Conservation (phyloP, 495 filamentous ascomycete genomes). For the Endocarpon pusillum region DNA sequence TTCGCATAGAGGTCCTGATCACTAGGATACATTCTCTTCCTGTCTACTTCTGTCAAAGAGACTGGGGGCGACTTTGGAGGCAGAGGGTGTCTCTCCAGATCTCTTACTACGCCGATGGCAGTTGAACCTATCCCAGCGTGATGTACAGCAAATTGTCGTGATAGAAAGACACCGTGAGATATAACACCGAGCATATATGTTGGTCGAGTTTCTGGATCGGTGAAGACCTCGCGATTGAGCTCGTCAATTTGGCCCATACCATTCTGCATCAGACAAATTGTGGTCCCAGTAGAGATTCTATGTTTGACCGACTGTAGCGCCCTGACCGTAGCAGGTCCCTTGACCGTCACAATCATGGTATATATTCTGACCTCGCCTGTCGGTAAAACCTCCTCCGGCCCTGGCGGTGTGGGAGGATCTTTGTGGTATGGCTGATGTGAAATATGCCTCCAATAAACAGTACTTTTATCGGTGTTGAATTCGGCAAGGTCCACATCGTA, state of each 20-base stretch:
- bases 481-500: slow-evolving; percentile 26
- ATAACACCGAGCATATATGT: slow-evolving; percentile 60
- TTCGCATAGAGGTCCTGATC: neutral
- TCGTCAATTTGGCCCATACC: slow-evolving; percentile 69
- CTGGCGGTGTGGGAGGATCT: slow-evolving; percentile 1
- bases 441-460: neutral
- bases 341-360: slow-evolving; percentile 58
- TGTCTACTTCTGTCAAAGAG: neutral
- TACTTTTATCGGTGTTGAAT: no score
- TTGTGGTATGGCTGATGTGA: no score
- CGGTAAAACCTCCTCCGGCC: slow-evolving; percentile 2
- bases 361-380: slow-evolving; percentile 37
- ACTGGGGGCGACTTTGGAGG: neutral
- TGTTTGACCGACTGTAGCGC: slow-evolving; percentile 41
- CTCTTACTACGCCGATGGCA: slow-evolving; percentile 29
- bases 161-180: slow-evolving; percentile 42
- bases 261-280: slow-evolving; percentile 66
- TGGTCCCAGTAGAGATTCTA: slow-evolving; percentile 53
- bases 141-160: slow-evolving; percentile 38
- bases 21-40: neutral
- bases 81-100: neutral
- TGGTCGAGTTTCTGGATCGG: slow-evolving; percentile 43
- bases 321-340: slow-evolving; percentile 35
- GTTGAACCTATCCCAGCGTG: slow-evolving; percentile 49
- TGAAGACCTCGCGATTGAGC: slow-evolving; percentile 50